Evolutionary conservation across 768 basidiomycete genomes (phyloP).

Genomic region (Agaricus bisporus): DNA sequence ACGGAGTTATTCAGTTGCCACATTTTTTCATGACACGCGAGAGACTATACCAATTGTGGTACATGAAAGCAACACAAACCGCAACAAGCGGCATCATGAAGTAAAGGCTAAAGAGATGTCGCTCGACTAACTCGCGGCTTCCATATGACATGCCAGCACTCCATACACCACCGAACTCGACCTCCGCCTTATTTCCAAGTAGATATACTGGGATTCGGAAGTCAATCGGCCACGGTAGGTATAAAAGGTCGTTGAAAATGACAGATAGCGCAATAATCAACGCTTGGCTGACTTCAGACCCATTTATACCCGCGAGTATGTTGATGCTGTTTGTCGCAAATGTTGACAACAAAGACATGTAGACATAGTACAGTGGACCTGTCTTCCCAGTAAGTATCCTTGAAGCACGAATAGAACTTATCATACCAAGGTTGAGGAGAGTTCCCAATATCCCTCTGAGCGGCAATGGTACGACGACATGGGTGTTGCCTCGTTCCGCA

Average conservation of each 20-base stretch:
- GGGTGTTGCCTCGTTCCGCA: slow-evolving; percentile 89
- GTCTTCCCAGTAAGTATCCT: neutral
- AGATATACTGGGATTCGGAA: slow-evolving; percentile 69
- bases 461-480: slow-evolving; percentile 88
- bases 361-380: slow-evolving; percentile 95
- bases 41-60: slow-evolving; percentile 85
- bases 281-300: slow-evolving; percentile 91
- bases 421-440: slow-evolving; percentile 82
- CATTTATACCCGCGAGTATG: slow-evolving; percentile 96
- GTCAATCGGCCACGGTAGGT: slow-evolving; percentile 82
- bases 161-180: slow-evolving; percentile 76
- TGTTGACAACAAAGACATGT: slow-evolving; percentile 93
- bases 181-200: slow-evolving; percentile 56
- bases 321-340: slow-evolving; percentile 99
- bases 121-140: slow-evolving; percentile 79
- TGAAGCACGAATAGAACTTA: neutral
- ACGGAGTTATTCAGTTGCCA: slow-evolving; percentile 8
- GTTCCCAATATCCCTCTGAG: slow-evolving; percentile 67
- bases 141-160: slow-evolving; percentile 83
- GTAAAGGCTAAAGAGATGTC: slow-evolving; percentile 94
- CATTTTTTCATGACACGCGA: neutral
- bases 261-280: slow-evolving; percentile 89
- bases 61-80: slow-evolving; percentile 84
- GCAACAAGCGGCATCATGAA: slow-evolving; percentile 95
- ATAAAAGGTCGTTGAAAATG: slow-evolving; percentile 86